Evolutionary conservation across 2,329 filamentous ascomycete species (phyloP), one percentile per base, ranked within the genome.

Genomic region (Clarireedia homoeocarpa): DNA sequence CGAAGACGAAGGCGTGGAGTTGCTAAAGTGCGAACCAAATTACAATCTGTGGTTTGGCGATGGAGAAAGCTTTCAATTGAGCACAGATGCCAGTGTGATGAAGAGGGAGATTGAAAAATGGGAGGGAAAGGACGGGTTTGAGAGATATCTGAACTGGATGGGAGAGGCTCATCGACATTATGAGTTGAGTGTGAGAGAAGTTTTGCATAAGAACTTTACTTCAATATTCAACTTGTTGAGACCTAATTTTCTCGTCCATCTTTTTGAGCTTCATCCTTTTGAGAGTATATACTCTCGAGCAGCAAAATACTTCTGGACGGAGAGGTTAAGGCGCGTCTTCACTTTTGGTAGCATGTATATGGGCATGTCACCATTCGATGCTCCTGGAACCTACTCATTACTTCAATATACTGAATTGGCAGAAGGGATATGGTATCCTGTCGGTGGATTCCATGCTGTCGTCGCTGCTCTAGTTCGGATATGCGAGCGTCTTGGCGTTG

Each of bases 271-370:
- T 55, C 86, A 89, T 72, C 85, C 85, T 0, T 84, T 89, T 59
- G 83, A 89, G 68, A 85, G 78, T 63, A 86, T 89, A 15, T 90
- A 84, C 73, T 74, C 74, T 6, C 72, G 87, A 27, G 82, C 85
- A 3, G 74, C 79, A 26, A 77, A 77, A 59, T 89, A 89, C 65
- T 90, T 90, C 69, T 78, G 75, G 74, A 85, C 83, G 0, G 86
- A 89, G 66, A 74, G 85, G 56, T 66, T 90, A 64, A 74, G 86
- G 58, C 73, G 85, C 26, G 85, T 86, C 0, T 90, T 90, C 61
- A 89, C 86, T 0, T 90, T 90, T 70, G 85, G 82, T 23, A 89
- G 84, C 63, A 91, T 90, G 86, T 90, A 91, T 66, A 86, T 90
- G 83, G 87, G 87, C 0, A 90, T 90, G 86, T 84, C 78, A 54